Conservation (phyloP, 1,284 basidiomycete species). For the Hypsizygus ulmarius region DNA sequence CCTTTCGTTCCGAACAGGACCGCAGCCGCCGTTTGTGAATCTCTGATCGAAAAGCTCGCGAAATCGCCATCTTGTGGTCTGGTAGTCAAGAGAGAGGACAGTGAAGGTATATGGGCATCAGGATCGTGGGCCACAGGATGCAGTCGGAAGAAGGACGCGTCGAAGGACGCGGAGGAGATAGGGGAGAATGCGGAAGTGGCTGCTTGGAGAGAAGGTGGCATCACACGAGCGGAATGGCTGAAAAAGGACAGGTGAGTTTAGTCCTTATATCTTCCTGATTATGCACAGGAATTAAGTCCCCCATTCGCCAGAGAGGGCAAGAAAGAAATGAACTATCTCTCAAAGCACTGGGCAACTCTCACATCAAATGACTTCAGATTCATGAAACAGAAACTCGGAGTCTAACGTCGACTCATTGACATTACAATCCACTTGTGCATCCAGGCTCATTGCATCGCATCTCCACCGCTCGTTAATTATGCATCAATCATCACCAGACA, state of each 20-base stretch:
- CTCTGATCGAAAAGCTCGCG: slow-evolving; percentile 45
- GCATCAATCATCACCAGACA: slow-evolving; percentile 4
- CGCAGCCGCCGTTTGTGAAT: slow-evolving; percentile 47
- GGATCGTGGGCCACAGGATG: slow-evolving; percentile 28
- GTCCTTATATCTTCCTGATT: slow-evolving; percentile 10
- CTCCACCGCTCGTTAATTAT: slow-evolving; percentile 10
- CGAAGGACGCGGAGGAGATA: slow-evolving; percentile 34
- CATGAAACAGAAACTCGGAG: slow-evolving; percentile 49
- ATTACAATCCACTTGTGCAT: neutral
- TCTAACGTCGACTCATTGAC: slow-evolving; percentile 29
- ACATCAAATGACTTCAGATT: slow-evolving; percentile 46
- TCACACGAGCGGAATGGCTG: slow-evolving; percentile 47
- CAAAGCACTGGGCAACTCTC: slow-evolving; percentile 44
- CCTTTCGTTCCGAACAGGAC: slow-evolving; percentile 62
- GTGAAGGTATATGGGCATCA: slow-evolving; percentile 32
- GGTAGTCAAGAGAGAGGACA: slow-evolving; percentile 40
- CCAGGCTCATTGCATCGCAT: slow-evolving; percentile 7
- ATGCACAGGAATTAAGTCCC: slow-evolving; percentile 4
- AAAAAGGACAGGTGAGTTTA: slow-evolving; percentile 47
- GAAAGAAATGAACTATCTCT: slow-evolving; percentile 46
- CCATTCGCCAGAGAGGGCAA: slow-evolving; percentile 42
- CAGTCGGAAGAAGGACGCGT: slow-evolving; percentile 32
- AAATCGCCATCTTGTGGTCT: slow-evolving; percentile 30
- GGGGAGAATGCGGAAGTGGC: slow-evolving; percentile 31
- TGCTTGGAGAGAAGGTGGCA: slow-evolving; percentile 48